Percentiles rank a stretch among this genome's conserved stretches.
phyloP scores from a whole-genome alignment of 2,329 filamentous ascomycete genomes.

The Domatiomyces globalis region DNA sequence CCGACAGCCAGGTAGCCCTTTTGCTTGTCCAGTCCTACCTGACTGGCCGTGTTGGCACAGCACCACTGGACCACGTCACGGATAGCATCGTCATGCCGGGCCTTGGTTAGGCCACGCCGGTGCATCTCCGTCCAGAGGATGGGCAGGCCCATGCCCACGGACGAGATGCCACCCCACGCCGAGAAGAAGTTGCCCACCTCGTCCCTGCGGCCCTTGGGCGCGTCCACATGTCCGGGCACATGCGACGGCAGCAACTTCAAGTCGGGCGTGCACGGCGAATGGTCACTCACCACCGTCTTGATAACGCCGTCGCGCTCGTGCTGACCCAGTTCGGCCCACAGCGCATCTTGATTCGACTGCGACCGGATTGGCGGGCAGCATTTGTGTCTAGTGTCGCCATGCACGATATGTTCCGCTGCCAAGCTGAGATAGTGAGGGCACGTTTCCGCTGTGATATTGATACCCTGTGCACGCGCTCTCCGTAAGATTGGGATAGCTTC shows the following conservation, averaged over 20 bases:
- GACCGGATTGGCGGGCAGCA: conserved; percentile 86
- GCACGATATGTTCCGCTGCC: conserved; percentile 63
- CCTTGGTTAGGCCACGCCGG: conserved; percentile 39
- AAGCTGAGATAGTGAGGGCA: conserved; percentile 88
- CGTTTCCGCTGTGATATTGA: conserved; percentile 85
- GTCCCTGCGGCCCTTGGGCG: conserved; percentile 20
- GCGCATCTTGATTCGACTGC: conserved; percentile 62
- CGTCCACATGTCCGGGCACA: conserved; percentile 38
- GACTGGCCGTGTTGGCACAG: conserved; percentile 69
- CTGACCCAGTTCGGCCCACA: conserved; percentile 66
- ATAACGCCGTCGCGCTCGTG: conserved; percentile 60
- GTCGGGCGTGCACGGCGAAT: conserved; percentile 90
- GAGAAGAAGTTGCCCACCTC: conserved; percentile 73
- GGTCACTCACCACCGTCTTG: conserved; percentile 82
- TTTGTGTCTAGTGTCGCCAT: conserved; percentile 84
- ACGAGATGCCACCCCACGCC: conserved; percentile 92
- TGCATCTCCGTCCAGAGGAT: conserved; percentile 72
- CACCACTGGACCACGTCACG: conserved; percentile 76
- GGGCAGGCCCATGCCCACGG: conserved; percentile 78
- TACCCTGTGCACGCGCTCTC: conserved; percentile 54
- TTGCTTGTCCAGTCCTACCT: conserved; percentile 66
- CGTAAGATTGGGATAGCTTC: conserved; percentile 72
- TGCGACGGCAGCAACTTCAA: conserved; percentile 71
- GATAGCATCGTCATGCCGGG: conserved; percentile 37
- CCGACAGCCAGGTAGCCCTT: conserved; percentile 74